Evolutionary conservation across 495 filamentous ascomycete genomes (phyloP).

Genomic region (Platismatia glauca): DNA sequence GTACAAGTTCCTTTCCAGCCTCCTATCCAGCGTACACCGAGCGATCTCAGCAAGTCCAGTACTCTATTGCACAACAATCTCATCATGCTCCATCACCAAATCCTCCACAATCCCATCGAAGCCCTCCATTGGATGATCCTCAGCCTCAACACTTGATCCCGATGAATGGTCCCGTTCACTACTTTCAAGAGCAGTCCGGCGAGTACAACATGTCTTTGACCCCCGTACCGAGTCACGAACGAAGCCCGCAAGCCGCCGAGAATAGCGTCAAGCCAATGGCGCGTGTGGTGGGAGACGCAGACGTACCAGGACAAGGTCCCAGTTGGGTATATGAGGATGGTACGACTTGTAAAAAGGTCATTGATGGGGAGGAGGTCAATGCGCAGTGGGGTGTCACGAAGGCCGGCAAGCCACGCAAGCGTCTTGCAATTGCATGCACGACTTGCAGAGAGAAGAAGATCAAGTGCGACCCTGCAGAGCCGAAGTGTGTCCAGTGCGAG

Average conservation of each 20-base stretch:
- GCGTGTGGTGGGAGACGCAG: constrained; percentile 41
- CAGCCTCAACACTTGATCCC: constrained; percentile 5
- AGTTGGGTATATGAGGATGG: constrained; percentile 88
- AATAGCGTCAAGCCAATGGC: constrained; percentile 27
- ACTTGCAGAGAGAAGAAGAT: constrained; percentile 95
- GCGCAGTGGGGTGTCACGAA: constrained; percentile 90
- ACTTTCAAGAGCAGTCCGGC: constrained; percentile 10
- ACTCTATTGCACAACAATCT: constrained; percentile 4
- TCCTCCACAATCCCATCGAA: constrained; percentile 7
- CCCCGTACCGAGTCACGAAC: background rate
- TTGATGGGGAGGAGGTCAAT: constrained; percentile 81
- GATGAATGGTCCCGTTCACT: constrained; percentile 5
- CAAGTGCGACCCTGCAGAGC: constrained; percentile 82
- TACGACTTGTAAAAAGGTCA: constrained; percentile 69
- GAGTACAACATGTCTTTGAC: constrained; percentile 5
- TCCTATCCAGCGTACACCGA: background rate
- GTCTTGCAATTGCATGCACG: constrained; percentile 79
- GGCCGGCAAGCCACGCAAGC: constrained; percentile 82
- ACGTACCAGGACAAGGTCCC: constrained; percentile 64
- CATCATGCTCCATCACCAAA: background rate
- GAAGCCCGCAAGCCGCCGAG: constrained; percentile 4
- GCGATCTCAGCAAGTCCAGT: background rate
- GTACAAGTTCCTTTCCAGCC: background rate
- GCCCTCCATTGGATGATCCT: background rate
- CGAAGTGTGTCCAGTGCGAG: constrained; percentile 81